Percentiles rank a stretch among this genome's conserved stretches.
phyloP scores from a whole-genome alignment of 2,329 filamentous ascomycete species.

The Penicillium sp. region DNA sequence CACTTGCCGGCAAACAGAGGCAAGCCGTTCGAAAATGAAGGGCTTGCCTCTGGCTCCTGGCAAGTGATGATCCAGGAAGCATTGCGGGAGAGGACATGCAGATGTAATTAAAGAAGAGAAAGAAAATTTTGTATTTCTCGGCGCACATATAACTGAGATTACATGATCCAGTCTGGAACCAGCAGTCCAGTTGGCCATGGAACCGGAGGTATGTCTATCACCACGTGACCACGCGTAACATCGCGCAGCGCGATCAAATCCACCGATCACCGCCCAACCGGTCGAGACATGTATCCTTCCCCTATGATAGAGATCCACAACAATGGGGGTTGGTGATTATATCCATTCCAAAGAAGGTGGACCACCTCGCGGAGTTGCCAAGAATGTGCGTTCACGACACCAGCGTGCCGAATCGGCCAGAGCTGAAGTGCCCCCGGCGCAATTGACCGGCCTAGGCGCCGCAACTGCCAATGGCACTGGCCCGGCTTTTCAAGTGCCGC shows the following conservation, averaged over 20 bases:
- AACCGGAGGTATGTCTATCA: no score
- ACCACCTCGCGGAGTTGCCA: constrained; percentile 28
- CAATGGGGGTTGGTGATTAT: constrained; percentile 47
- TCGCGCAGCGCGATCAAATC: constrained; percentile 22
- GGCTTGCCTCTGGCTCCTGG: no score
- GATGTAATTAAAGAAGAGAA: no score
- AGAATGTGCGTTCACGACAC: constrained; percentile 32
- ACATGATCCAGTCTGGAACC: no score
- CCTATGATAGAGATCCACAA: constrained; percentile 8
- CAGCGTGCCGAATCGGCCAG: constrained; percentile 38
- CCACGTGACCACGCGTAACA: constrained; percentile 35
- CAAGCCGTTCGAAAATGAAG: no score
- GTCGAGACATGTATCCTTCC: neutral
- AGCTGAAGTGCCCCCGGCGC: constrained; percentile 35
- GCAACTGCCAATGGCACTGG: constrained; percentile 17
- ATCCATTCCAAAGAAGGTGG: constrained; percentile 41
- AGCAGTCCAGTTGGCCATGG: no score
- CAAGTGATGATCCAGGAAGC: no score
- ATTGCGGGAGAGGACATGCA: no score
- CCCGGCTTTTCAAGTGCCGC: constrained; percentile 17
- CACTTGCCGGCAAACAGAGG: no score
- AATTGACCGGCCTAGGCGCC: constrained; percentile 23
- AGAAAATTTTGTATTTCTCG: no score
- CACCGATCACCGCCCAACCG: neutral
- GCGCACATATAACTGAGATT: no score